Evolutionary conservation across 176 grass and related monocot species (phyloP).

Genomic region (Poa annua): DNA sequence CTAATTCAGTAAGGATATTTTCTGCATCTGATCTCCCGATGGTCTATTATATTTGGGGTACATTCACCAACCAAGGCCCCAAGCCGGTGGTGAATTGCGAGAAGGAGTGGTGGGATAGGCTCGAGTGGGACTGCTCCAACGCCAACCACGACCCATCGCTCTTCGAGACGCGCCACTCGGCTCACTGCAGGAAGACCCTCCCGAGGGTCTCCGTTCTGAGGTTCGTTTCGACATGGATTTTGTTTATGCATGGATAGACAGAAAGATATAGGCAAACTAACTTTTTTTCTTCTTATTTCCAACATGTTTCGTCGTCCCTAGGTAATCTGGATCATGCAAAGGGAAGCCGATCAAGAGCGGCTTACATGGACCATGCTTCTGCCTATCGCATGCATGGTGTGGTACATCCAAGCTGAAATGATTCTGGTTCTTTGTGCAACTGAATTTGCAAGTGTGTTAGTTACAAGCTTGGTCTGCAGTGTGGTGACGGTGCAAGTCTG

Average conservation of each 20-base stretch:
- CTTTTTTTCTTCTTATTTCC: neutral
- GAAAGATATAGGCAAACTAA: too few species aligned
- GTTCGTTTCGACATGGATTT: neutral
- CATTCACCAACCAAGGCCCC: neutral
- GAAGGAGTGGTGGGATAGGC: constrained; percentile 23
- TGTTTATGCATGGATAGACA: neutral
- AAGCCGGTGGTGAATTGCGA: constrained; percentile 6
- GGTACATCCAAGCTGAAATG: too few species aligned
- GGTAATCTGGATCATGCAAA: too few species aligned
- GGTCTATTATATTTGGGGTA: constrained; percentile 15
- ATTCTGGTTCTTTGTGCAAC: too few species aligned
- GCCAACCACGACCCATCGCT: neutral
- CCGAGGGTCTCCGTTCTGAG: constrained; percentile 5
- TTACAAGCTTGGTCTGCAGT: too few species aligned
- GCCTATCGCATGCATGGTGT: too few species aligned
- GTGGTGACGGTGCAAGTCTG: too few species aligned
- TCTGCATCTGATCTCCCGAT: neutral
- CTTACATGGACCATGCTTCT: too few species aligned
- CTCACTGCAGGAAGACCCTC: constrained; percentile 15
- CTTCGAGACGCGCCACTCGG: neutral
- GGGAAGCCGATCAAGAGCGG: too few species aligned
- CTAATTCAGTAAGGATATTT: neutral
- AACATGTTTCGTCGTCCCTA: too few species aligned
- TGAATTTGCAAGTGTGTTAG: too few species aligned
- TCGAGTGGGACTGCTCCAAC: neutral